A percentile compares a stretch with the other conserved stretches of the same genome.
phyloP scores from a whole-genome alignment of 768 basidiomycete species.

The Tricholoma hemisulphureum region DNA sequence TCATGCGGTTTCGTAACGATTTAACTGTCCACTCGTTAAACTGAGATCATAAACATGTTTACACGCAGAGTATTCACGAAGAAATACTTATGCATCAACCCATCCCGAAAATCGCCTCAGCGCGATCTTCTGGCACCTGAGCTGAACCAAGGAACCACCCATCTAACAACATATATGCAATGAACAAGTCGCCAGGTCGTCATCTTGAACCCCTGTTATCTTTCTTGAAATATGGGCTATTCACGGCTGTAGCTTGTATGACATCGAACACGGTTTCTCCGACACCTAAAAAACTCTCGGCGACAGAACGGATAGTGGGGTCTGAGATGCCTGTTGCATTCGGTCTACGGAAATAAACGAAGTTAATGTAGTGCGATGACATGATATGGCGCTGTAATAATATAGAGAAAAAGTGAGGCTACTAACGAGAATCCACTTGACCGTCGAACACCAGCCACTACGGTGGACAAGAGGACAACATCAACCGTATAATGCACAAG shows the following conservation, averaged over 20 bases:
- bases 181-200: constrained; percentile 18
- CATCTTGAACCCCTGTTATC: constrained; percentile 38
- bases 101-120: background rate
- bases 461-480: constrained; percentile 80
- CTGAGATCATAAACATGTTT: constrained; percentile 6
- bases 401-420: background rate
- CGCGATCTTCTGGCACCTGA: background rate
- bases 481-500: constrained; percentile 83
- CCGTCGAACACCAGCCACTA: constrained; percentile 87
- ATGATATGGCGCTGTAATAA: constrained; percentile 1
- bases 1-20: too few species aligned
- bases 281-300: constrained; percentile 79
- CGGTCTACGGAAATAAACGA: constrained; percentile 43
- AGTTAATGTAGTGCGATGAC: constrained; percentile 3
- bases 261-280: constrained; percentile 91
- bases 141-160: background rate
- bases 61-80: constrained; percentile 12
- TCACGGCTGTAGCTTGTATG: constrained; percentile 81
- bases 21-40: background rate
- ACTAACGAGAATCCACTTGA: constrained; percentile 90
- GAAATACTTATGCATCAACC: constrained; percentile 19
- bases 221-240: constrained; percentile 78
- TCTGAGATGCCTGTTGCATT: constrained; percentile 72
- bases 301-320: constrained; percentile 68
- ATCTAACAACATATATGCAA: background rate